Evolutionary conservation across 805 yeast species (phyloP), one percentile per base, ranked within the genome.

Genomic region (Vanderwaltozyma tropicalis): DNA sequence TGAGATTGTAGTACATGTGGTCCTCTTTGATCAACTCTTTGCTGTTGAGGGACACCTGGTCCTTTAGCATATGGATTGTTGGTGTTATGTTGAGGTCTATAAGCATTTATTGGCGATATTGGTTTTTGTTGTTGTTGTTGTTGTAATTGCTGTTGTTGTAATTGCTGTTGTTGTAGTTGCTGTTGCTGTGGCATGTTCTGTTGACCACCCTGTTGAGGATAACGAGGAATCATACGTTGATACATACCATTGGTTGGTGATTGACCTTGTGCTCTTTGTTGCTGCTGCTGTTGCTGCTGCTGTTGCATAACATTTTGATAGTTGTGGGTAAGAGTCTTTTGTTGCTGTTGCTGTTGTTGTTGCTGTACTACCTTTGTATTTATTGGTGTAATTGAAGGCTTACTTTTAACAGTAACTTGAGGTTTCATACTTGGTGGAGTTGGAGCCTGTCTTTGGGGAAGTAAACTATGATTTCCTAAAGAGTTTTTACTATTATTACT

Each of bases 401-500:
- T 27, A 28, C 20, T 28, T 2, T 15, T 6, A 4, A 20, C 3
- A n/a, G 4, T 6, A 17, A 43, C 39, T 24, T 43, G 47, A 8
- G 49, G 37, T 32, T 48, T 47, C 16, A 40, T 37, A 31, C 46
- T 48, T 28, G 55, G 61, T 15, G 59, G 55, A 13, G 52, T 35
- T 18, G 58, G 55, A 15, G 59, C 55, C 25, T 47, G 55, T 28
- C 57, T 52, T 30, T 48, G 56, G 20, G 54, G 50, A 20, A 45
- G 32, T 31, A 48, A 37, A 22, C 47, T 47, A 25, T 34, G 44
- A 14, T 30, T 38, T 16, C n/a, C 25, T 13, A 35, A 28, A 3
- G 35, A 10, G 12, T 7, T 24, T 24, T 11, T 24, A 11, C 27
- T 24, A 8, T n/a, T n/a, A 24, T 24, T 24, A 11, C 27, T 24